These are phyloP conservation scores for Xylaria sp. DNA, from an alignment of 2,329 filamentous ascomycete genomes.

Conservation along the genomic window DNA sequence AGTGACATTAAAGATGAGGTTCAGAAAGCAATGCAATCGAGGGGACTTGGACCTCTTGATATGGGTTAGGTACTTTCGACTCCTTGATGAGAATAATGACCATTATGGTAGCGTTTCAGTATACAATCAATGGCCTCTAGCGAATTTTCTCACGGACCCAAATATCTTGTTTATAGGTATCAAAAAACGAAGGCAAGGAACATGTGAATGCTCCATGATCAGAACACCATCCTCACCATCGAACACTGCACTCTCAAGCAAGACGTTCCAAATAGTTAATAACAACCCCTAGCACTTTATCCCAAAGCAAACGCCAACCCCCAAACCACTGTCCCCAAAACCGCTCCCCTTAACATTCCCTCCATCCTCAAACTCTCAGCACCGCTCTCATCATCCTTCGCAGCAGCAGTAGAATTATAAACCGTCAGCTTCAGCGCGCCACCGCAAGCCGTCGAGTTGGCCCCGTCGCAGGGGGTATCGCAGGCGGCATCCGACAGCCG, in stretches of 20 bases:
- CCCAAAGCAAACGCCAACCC: conserved; percentile 21
- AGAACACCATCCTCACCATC: neutral
- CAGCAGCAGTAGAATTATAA: conserved; percentile 48
- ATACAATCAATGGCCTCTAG: conserved; percentile 6
- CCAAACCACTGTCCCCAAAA: conserved; percentile 11
- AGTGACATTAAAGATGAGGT: conserved; percentile 60
- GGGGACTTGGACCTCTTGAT: conserved; percentile 67
- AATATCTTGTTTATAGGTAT: neutral
- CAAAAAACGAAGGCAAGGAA: neutral
- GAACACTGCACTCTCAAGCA: neutral
- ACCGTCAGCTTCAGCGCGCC: conserved; percentile 62
- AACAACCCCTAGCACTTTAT: conserved; percentile 8
- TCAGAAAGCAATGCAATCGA: conserved; percentile 64
- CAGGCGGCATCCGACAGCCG: conserved; percentile 62
- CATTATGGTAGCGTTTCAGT: conserved; percentile 13
- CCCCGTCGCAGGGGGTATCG: conserved; percentile 64
- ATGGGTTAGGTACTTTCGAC: conserved; percentile 47
- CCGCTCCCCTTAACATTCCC: conserved; percentile 1
- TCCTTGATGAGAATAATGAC: conserved; percentile 22
- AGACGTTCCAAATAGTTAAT: neutral
- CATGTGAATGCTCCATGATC: neutral
- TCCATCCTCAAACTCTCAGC: neutral
- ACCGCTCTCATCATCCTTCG: conserved; percentile 2
- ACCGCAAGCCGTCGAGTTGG: conserved; percentile 63
- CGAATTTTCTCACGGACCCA: neutral